Base-by-base conservation (phyloP, 495 filamentous ascomycete species). In the Aspergillus carlsbadensis region DNA sequence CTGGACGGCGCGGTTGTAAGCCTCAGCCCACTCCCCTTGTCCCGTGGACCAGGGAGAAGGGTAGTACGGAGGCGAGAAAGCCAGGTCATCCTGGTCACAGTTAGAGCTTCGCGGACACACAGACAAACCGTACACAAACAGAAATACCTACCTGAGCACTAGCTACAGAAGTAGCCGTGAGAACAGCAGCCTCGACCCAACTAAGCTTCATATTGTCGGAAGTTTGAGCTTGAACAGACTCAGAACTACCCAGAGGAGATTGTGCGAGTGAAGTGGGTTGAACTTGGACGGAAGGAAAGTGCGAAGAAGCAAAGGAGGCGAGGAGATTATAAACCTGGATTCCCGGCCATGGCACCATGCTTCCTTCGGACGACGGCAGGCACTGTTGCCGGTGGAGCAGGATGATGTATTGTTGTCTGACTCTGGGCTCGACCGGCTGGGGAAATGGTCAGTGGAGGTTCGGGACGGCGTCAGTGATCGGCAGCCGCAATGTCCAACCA, bases 11-110 rank as follows among this genome's bases (percentile, higher is more conserved):
- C 90, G 87, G 33, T 67, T 70, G 65, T 96, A 92, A 10, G 91
- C 90, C 5, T 87, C 85, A 36, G 82, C 78, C 92, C 92, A 96
- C 33, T 84, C 87, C 41, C 80, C 84, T 6, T 85, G 80, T 26
- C 84, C 81, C 46, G 80, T 78, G 59, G 83, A 79, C 88, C 92
- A 93, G 73, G 92, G 90, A 10, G 89, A 90, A 8, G 92, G 92
- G 66, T 96, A 96, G 63, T 76, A 82, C 6, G 91, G 91, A 46
- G 85, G 84, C 15, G 74, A 77, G 49, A 67, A 72, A 3, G 74
- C 70, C 31, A 76, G 47, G 17, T 69, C 61, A 71, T 76, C 49
- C 58, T 60, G 45, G 11, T 10, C 1, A 51, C 46, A 31, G 13
- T 31, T 51, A 13, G 10, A 31, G n/a, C n/a, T 17, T 8, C 11